Percentiles rank a stretch among this genome's conserved stretches.
Conservation (phyloP, 371 early-diverging fungal genomes). For the Mucor velutinosus region DNA sequence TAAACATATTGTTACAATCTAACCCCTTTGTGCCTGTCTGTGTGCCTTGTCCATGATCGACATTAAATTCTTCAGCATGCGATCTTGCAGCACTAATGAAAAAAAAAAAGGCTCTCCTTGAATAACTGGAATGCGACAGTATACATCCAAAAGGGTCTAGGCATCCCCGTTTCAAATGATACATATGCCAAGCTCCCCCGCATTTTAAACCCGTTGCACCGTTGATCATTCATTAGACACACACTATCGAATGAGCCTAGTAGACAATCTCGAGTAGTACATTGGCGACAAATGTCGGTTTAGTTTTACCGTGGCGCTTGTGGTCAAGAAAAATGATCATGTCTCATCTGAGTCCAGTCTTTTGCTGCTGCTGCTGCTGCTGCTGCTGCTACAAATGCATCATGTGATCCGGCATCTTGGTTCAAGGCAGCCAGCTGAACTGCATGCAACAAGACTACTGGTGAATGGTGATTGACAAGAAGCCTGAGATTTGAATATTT, state of each 20-base stretch:
- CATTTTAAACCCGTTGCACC: background rate
- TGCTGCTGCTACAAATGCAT: background rate
- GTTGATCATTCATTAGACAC: background rate
- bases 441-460: conserved; percentile 1
- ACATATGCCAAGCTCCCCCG: too few species aligned
- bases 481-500: conserved; percentile 3
- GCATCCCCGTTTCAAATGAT: too few species aligned
- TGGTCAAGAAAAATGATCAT: background rate
- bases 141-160: too few species aligned
- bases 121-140: too few species aligned
- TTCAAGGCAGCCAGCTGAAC: background rate
- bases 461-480: conserved; percentile 4
- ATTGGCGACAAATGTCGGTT: background rate
- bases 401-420: background rate
- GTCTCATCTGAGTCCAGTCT: background rate
- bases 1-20: background rate
- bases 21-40: background rate
- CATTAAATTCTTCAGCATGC: background rate
- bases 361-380: background rate
- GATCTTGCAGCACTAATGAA: background rate
- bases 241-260: background rate
- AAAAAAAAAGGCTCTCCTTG: background rate
- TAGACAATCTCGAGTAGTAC: background rate
- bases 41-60: background rate
- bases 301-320: background rate